phyloP scores from a whole-genome alignment of 2,329 filamentous ascomycete genomes.

The Xylaria sp. region DNA sequence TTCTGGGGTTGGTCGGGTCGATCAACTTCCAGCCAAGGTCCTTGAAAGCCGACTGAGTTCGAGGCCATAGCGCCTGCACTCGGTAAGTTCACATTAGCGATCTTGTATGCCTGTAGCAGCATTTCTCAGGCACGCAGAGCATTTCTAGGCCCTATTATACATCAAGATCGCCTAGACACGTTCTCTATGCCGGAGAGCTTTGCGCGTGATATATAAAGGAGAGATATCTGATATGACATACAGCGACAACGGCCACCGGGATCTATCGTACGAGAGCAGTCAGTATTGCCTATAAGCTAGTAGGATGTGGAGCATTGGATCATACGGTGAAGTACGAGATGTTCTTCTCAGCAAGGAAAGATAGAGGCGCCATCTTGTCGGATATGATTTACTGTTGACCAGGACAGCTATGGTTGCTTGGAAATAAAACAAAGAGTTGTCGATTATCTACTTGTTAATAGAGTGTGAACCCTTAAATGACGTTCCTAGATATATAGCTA shows the following conservation, averaged over 20 bases:
- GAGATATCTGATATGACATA: constrained; percentile 29
- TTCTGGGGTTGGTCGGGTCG: constrained; percentile 44
- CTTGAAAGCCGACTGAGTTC: constrained; percentile 47
- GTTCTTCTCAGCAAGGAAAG: constrained; percentile 45
- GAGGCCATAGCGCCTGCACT: constrained; percentile 41
- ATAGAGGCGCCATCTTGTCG: constrained; percentile 42
- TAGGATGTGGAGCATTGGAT: background rate
- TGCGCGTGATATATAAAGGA: background rate
- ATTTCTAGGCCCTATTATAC: background rate
- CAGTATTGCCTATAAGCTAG: background rate
- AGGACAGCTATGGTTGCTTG: background rate
- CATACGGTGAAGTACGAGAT: constrained; percentile 49
- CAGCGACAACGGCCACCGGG: constrained; percentile 43
- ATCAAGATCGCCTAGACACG: background rate
- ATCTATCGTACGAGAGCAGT: constrained; percentile 37
- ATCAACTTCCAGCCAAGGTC: constrained; percentile 45
- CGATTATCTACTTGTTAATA: no score
- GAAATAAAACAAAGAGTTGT: background rate
- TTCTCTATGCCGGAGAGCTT: background rate
- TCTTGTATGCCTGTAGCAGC: background rate
- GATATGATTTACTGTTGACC: background rate
- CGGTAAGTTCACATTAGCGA: constrained; percentile 14
- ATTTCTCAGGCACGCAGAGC: no score
- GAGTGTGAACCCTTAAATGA: constrained; percentile 8
- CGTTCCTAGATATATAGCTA: no score